Percentiles rank a stretch among this genome's conserved stretches.
Evolutionary conservation across 2,329 filamentous ascomycete genomes (phyloP).

Genomic region (Alternaria rosae): DNA sequence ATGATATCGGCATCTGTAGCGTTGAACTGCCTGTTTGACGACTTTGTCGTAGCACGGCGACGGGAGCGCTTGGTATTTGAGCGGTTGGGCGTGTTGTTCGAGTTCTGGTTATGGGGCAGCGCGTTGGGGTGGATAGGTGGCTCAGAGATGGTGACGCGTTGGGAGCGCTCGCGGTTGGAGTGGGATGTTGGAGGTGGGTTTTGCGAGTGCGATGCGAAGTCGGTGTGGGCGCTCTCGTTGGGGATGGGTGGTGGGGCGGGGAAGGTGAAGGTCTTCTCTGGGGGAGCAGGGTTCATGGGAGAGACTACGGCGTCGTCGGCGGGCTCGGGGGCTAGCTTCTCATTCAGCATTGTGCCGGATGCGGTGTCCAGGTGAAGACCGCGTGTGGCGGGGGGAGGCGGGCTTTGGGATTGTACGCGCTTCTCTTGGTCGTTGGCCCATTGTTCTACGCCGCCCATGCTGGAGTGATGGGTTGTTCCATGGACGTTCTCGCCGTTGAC

Average conservation of each 20-base stretch:
- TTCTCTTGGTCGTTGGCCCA: constrained; percentile 52
- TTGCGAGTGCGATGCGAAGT: constrained; percentile 15
- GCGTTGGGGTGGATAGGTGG: constrained; percentile 23
- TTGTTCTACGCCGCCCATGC: constrained; percentile 45
- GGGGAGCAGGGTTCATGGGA: constrained; percentile 34
- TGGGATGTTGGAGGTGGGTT: constrained; percentile 8
- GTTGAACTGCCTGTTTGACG: constrained; percentile 69
- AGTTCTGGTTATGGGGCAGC: neutral
- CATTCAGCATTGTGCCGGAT: constrained; percentile 33
- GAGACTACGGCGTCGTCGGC: constrained; percentile 42
- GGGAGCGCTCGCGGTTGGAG: constrained; percentile 28
- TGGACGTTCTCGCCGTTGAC: constrained; percentile 13
- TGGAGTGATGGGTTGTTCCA: constrained; percentile 15
- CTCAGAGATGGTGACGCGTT: constrained; percentile 49
- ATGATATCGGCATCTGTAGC: constrained; percentile 72
- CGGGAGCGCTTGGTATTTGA: constrained; percentile 53
- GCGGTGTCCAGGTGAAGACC: constrained; percentile 30
- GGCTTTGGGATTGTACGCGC: constrained; percentile 21
- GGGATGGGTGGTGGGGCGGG: constrained; percentile 47
- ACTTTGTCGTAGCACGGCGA: constrained; percentile 74
- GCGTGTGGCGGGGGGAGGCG: constrained; percentile 4
- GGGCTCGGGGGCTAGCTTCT: constrained; percentile 40
- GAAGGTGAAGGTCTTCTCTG: constrained; percentile 37
- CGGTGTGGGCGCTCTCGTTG: constrained; percentile 10
- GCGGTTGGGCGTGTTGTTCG: constrained; percentile 16